These are phyloP conservation scores for Microdochium nivale DNA, from an alignment of 2,329 filamentous ascomycete species.

Conservation along the genomic window DNA sequence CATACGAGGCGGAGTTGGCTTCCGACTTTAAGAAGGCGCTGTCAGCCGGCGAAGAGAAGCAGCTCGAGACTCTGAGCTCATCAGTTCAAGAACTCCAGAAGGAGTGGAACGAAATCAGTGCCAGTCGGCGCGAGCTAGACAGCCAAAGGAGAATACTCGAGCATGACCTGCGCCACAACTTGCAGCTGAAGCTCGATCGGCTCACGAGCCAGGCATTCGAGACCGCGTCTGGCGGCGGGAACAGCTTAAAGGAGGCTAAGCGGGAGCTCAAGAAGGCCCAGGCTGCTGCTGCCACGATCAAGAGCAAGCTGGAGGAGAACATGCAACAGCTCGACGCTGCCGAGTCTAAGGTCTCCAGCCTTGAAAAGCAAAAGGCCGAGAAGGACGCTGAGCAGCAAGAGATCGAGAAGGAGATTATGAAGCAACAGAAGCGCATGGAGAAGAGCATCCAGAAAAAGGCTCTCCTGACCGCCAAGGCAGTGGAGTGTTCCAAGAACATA, in stretches of 20 bases:
- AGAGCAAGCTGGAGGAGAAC: slow-evolving; percentile 62
- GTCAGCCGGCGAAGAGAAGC: slow-evolving; percentile 70
- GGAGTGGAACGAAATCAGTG: slow-evolving; percentile 68
- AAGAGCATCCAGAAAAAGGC: slow-evolving; percentile 87
- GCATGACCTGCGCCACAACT: slow-evolving; percentile 78
- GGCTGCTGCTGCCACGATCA: slow-evolving; percentile 57
- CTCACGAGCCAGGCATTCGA: slow-evolving; percentile 71
- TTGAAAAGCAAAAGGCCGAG: slow-evolving; percentile 42
- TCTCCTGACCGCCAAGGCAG: slow-evolving; percentile 64
- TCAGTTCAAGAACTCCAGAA: slow-evolving; percentile 67
- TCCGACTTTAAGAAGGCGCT: slow-evolving; percentile 91
- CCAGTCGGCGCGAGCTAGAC: slow-evolving; percentile 68
- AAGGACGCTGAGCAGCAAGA: slow-evolving; percentile 68
- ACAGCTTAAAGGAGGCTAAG: slow-evolving; percentile 68
- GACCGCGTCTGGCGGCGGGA: slow-evolving; percentile 48
- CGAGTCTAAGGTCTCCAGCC: slow-evolving; percentile 25
- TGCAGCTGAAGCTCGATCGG: slow-evolving; percentile 80
- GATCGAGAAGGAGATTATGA: slow-evolving; percentile 69
- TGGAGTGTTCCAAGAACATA: slow-evolving; percentile 80
- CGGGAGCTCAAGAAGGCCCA: slow-evolving; percentile 73
- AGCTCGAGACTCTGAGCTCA: slow-evolving; percentile 62
- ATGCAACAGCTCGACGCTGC: slow-evolving; percentile 60
- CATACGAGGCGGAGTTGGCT: slow-evolving; percentile 71
- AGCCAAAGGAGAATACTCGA: slow-evolving; percentile 76
- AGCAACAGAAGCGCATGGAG: slow-evolving; percentile 81